Percentiles rank a stretch among this genome's conserved stretches.
Evolutionary conservation across 2,329 filamentous ascomycete species (phyloP).

Genomic region (Microascus cirrosus): DNA sequence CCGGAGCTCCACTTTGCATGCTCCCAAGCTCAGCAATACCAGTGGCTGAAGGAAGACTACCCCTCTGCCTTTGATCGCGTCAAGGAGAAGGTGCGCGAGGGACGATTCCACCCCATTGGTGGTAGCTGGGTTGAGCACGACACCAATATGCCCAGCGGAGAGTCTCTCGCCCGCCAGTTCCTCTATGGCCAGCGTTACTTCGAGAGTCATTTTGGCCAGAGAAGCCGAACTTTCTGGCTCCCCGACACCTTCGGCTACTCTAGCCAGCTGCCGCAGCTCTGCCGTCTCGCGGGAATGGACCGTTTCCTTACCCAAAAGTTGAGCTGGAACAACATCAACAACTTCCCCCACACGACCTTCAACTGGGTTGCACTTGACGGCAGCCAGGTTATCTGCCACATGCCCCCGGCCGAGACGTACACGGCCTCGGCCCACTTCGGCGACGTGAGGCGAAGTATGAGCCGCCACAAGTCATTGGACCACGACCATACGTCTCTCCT

Average conservation of each 20-base stretch:
- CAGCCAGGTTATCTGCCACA: slow-evolving; percentile 94
- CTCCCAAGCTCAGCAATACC: slow-evolving; percentile 94
- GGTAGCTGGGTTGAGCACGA: slow-evolving; percentile 99
- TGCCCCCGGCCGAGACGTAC: slow-evolving; percentile 93
- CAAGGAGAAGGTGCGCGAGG: slow-evolving; percentile 80
- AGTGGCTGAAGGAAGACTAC: slow-evolving; percentile 88
- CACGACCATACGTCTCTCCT: slow-evolving; percentile 84
- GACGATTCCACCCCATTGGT: slow-evolving; percentile 87
- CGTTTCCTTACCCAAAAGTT: slow-evolving; percentile 97
- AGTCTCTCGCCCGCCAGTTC: slow-evolving; percentile 89
- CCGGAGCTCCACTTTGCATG: slow-evolving; percentile 87
- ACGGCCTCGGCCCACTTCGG: slow-evolving; percentile 91
- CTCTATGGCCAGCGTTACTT: slow-evolving; percentile 93
- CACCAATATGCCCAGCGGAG: slow-evolving; percentile 92
- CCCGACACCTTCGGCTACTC: slow-evolving; percentile 98
- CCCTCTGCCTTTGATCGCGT: slow-evolving; percentile 83
- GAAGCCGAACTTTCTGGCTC: slow-evolving; percentile 90
- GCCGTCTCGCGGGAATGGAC: slow-evolving; percentile 87
- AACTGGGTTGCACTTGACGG: slow-evolving; percentile 96
- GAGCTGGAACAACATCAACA: slow-evolving; percentile 99
- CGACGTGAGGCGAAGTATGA: slow-evolving; percentile 79
- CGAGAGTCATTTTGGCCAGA: slow-evolving; percentile 79
- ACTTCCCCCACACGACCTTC: slow-evolving; percentile 96
- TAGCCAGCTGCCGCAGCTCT: slow-evolving; percentile 85
- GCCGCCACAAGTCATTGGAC: slow-evolving; percentile 91